Conservation (phyloP, 108 stramenopile genomes). For the Chaetoceros tenuissimus region DNA sequence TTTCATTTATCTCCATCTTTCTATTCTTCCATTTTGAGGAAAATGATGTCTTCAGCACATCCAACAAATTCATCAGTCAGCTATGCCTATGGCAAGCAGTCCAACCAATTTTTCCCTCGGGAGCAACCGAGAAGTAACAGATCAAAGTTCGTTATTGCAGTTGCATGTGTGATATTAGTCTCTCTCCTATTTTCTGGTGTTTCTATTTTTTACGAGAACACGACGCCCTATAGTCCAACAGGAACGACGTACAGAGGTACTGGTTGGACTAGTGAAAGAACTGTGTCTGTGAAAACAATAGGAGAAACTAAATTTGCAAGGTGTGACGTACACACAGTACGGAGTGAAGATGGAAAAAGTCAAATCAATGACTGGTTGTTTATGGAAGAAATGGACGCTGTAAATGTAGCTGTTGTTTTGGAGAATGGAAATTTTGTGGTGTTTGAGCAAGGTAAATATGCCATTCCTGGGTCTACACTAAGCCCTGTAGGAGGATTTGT, state of each 20-base stretch:
- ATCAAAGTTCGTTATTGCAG: no score
- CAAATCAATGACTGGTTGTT: slow-evolving; percentile 50
- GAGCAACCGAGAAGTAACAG: no score
- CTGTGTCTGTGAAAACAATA: slow-evolving; percentile 3
- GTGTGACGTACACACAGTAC: slow-evolving; percentile 45
- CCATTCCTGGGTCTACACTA: slow-evolving; percentile 34
- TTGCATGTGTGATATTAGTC: no score
- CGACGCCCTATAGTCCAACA: neutral
- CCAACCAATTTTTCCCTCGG: no score
- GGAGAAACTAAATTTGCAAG: slow-evolving; percentile 46
- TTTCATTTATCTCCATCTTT: no score
- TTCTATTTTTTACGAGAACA: no score
- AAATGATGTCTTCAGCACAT: no score
- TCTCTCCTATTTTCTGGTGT: no score
- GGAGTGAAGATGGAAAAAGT: slow-evolving; percentile 16
- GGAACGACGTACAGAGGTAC: neutral
- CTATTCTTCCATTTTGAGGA: no score
- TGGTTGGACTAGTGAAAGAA: neutral
- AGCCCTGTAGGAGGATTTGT: slow-evolving; percentile 52
- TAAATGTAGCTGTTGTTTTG: slow-evolving; percentile 44
- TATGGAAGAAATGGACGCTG: slow-evolving; percentile 44
- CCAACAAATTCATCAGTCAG: no score
- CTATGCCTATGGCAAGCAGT: no score
- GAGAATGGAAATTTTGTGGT: slow-evolving; percentile 27
- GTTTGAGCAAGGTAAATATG: slow-evolving; percentile 51